Evolutionary conservation across 331 rosid species (phyloP), one percentile per base, ranked within the genome.

Genomic region (Telfairia occidentalis): DNA sequence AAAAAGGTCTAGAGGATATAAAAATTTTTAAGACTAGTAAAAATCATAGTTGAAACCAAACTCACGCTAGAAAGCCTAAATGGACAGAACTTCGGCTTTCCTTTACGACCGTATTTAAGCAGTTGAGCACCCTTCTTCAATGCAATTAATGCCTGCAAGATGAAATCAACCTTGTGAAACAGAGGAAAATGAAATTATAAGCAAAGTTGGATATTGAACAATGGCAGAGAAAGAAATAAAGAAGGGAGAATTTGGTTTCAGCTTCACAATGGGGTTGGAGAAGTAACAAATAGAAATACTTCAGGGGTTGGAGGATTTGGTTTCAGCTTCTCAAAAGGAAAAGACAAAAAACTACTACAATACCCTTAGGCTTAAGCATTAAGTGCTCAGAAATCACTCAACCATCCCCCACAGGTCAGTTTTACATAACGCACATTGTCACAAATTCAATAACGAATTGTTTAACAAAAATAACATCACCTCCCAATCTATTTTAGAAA

Each of bases 21-120:
- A 28, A 71, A 15, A 6, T 43, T 69, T 6, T 23, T 60, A 53
- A 11, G 28, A 60, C 70, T 5, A 64, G 48, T 2, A 21, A 69
- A 64, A 58, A 81, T 38, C 73, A 38, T 45, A 67, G 80, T 72
- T 49, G 76, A 29, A 78, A 49, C 73, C 48, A 75, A 80, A 88
- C 96, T 88, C 84, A 91, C 96, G 83, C 70, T 82, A 49, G 98
- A 94, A 78, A 94, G 91, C 83, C 90, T 86, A 86, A 94, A 90
- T 29, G 96, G 96, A 81, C 90, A 94, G 83, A 94, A 94, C 90
- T 94, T 94, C 65, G 98, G 98, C 83, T 91, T 94, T 84, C 98
- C 98, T 83, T 94, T 94, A 48, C 98, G 96, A 84, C 98, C 98
- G 90, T 94, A 94, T 79, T 91, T 94, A 78, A 94, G 89, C 78